These are phyloP conservation scores for Aurantiochytrium sp. DNA, from an alignment of 108 stramenopile species.

Conservation along the genomic window DNA sequence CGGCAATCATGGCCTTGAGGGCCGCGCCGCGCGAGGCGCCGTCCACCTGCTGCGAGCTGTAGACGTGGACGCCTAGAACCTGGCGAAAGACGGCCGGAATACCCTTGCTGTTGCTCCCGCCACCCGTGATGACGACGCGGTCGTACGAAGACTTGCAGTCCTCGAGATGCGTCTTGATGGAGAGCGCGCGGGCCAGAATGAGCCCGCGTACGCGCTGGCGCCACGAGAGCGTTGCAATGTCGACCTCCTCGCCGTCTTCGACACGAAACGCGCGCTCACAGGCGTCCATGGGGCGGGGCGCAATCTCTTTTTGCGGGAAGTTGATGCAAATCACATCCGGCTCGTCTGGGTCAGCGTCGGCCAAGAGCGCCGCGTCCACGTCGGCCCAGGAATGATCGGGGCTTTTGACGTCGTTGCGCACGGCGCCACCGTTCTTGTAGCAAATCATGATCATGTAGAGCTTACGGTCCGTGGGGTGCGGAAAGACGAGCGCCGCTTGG, in stretches of 20 bases:
- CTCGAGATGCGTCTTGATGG: slow-evolving; percentile 16
- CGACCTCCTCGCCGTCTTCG: not conserved
- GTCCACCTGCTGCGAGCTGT: not conserved
- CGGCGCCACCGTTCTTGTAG: slow-evolving; percentile 26
- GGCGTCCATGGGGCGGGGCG: not conserved
- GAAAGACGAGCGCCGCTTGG: not conserved
- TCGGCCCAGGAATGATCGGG: not conserved
- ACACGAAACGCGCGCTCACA: not conserved
- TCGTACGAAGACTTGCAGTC: not conserved
- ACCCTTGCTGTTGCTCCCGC: slow-evolving; percentile 2
- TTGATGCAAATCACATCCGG: not conserved
- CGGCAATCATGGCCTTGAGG: slow-evolving; percentile 3
- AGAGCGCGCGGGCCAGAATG: not conserved
- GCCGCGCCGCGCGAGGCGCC: slow-evolving; percentile 9
- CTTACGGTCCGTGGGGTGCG: not conserved
- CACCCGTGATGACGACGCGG: not conserved
- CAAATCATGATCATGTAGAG: slow-evolving; percentile 28
- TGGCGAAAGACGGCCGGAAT: slow-evolving; percentile 7
- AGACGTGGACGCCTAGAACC: not conserved
- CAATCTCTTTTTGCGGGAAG: not conserved
- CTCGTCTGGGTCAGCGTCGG: not conserved
- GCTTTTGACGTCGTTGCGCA: not conserved
- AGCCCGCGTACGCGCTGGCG: not conserved
- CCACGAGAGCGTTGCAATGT: not conserved
- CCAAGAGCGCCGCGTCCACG: not conserved